A percentile compares a stretch with the other conserved stretches of the same genome.
Evolutionary conservation across 2,329 filamentous ascomycete genomes (phyloP).

Genomic region (Alternaria gansuensis): DNA sequence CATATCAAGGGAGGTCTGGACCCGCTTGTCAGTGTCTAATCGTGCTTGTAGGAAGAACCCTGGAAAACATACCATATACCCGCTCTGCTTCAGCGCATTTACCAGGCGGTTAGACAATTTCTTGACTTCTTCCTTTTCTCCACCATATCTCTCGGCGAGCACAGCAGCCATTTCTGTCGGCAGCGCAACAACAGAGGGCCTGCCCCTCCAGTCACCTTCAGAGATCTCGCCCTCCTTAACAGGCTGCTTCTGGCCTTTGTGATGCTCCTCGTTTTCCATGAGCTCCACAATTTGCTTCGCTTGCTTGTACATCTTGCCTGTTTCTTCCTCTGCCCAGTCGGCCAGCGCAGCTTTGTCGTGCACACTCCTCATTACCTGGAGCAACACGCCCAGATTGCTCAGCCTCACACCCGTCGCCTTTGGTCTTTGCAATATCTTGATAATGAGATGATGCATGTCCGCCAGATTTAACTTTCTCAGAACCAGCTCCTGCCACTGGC

Average conservation of each 20-base stretch:
- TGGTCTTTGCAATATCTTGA: conserved; percentile 44
- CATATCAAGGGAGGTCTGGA: conserved; percentile 21
- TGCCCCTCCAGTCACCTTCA: conserved; percentile 36
- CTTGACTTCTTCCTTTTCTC: conserved; percentile 52
- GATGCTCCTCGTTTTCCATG: conserved; percentile 55
- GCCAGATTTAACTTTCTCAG: conserved; percentile 32
- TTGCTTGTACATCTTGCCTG: conserved; percentile 51
- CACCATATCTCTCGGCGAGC: conserved; percentile 50
- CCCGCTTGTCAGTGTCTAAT: conserved; percentile 3
- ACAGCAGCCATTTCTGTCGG: conserved; percentile 57
- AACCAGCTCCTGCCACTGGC: conserved; percentile 27
- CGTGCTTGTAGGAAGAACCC: not conserved
- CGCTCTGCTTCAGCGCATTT: conserved; percentile 40
- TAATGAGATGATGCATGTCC: conserved; percentile 40
- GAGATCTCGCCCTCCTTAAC: conserved; percentile 27
- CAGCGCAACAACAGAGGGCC: conserved; percentile 53
- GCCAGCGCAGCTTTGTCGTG: conserved; percentile 45
- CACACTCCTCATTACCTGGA: conserved; percentile 49
- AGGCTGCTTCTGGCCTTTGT: conserved; percentile 22
- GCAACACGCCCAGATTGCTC: conserved; percentile 36
- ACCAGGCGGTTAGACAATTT: conserved; percentile 54
- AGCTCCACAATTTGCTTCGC: conserved; percentile 53
- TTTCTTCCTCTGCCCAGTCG: conserved; percentile 51
- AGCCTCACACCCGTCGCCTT: conserved; percentile 40
- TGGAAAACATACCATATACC: conserved; percentile 30